phyloP scores from a whole-genome alignment of 2,329 filamentous ascomycete genomes.

The Talaromyces sp. region DNA sequence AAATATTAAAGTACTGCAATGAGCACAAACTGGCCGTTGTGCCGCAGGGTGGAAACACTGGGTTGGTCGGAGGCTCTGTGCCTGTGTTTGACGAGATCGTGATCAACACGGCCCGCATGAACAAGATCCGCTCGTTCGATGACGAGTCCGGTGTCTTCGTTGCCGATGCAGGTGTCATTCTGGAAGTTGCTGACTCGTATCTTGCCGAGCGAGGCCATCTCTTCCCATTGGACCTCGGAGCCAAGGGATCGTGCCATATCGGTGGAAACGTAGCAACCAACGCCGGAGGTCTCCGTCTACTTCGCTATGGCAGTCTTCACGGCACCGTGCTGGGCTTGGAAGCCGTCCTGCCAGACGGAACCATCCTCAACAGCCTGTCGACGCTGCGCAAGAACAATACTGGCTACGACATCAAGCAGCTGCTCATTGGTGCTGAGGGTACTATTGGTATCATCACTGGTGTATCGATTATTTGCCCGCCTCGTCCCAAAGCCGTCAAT shows the following conservation, averaged over 20 bases:
- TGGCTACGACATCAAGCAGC: constrained; percentile 92
- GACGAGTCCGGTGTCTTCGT: constrained; percentile 87
- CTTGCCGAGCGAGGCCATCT: constrained; percentile 79
- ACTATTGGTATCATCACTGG: constrained; percentile 93
- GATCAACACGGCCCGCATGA: constrained; percentile 85
- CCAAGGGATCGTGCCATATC: constrained; percentile 94
- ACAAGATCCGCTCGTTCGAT: constrained; percentile 85
- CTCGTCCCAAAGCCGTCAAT: constrained; percentile 80
- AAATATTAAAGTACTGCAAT: constrained; percentile 92
- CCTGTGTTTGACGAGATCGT: constrained; percentile 99
- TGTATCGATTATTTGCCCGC: constrained; percentile 83
- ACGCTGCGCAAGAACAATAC: constrained; percentile 97
- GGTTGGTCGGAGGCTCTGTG: constrained; percentile 88
- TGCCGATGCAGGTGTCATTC: constrained; percentile 82
- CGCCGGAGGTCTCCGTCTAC: constrained; percentile 80
- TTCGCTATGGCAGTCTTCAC: constrained; percentile 91
- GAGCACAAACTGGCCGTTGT: constrained; percentile 87
- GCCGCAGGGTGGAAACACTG: constrained; percentile 95
- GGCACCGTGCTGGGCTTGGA: constrained; percentile 89
- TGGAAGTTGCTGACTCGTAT: constrained; percentile 83
- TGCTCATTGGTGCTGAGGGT: constrained; percentile 93
- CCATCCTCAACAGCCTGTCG: constrained; percentile 81
- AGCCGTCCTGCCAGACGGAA: constrained; percentile 89
- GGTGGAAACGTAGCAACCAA: constrained; percentile 96
- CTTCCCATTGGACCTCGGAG: constrained; percentile 94